Conservation (phyloP, 2,329 filamentous ascomycete species). For the Calonectria pteridis region DNA sequence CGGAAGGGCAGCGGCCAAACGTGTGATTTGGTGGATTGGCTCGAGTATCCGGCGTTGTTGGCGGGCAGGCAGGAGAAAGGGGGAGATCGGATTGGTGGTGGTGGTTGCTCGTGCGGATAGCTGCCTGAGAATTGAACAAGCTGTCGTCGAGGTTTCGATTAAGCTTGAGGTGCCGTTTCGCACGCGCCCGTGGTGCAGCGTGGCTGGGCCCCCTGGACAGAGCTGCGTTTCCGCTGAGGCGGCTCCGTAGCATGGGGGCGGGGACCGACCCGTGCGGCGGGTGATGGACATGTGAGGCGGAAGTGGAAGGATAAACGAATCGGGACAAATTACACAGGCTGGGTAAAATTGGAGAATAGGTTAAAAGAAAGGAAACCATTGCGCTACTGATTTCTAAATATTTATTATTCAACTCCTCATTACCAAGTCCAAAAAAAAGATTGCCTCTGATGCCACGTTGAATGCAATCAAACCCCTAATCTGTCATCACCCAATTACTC, state of each 20-base stretch:
- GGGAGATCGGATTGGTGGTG: neutral
- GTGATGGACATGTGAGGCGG: neutral
- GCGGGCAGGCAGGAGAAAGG: neutral
- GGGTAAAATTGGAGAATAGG: too few species aligned
- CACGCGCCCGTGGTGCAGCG: neutral
- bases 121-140: slow-evolving; percentile 27
- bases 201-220: slow-evolving; percentile 12
- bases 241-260: neutral
- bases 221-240: neutral
- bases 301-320: too few species aligned
- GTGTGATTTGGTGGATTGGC: neutral
- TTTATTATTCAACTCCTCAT: too few species aligned
- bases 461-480: too few species aligned
- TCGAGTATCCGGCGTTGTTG: neutral
- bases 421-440: too few species aligned
- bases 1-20: neutral
- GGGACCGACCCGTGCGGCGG: neutral
- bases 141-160: slow-evolving; percentile 30
- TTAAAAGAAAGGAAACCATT: too few species aligned
- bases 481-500: too few species aligned
- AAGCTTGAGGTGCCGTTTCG: slow-evolving; percentile 20
- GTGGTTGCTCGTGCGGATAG: slow-evolving; percentile 8
- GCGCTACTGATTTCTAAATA: too few species aligned
- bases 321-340: too few species aligned
- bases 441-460: too few species aligned